These are phyloP conservation scores for Solanum hybrid DNA, from an alignment of 305 asterid species.

Conservation along the genomic window DNA sequence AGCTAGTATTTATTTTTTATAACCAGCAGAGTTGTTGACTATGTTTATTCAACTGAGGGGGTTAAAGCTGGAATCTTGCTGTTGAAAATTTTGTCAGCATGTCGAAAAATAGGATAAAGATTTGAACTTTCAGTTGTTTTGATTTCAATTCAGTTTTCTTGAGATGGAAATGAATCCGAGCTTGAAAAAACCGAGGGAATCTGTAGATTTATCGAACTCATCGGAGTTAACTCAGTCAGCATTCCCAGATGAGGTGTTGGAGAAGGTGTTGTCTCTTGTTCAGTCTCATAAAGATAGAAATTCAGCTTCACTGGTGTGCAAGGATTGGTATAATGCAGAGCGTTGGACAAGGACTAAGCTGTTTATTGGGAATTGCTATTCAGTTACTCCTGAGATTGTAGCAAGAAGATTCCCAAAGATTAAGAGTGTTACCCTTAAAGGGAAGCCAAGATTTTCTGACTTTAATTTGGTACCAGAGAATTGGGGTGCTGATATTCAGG, in stretches of 20 bases:
- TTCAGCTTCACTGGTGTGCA: conserved; percentile 75
- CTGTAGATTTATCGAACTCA: conserved; percentile 23
- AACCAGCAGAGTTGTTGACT: background rate
- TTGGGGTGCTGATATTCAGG: conserved; percentile 80
- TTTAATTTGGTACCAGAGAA: conserved; percentile 67
- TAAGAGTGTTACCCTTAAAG: conserved; percentile 67
- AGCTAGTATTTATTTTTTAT: background rate
- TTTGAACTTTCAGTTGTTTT: background rate
- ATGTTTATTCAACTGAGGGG: background rate
- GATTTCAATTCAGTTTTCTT: background rate
- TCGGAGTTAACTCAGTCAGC: conserved; percentile 28
- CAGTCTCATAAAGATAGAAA: conserved; percentile 57
- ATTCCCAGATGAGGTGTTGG: conserved; percentile 82
- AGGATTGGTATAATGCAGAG: conserved; percentile 83
- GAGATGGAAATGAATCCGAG: conserved; percentile 34
- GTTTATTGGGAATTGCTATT: conserved; percentile 81
- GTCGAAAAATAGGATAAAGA: background rate
- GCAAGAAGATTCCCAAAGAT: conserved; percentile 67
- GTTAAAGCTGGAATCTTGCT: background rate
- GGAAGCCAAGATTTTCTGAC: conserved; percentile 85
- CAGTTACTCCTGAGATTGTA: conserved; percentile 77
- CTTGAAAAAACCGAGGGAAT: conserved; percentile 27
- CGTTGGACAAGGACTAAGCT: conserved; percentile 78
- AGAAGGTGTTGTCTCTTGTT: conserved; percentile 57
- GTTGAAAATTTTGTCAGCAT: background rate